Percentiles rank a stretch among this genome's conserved stretches.
Conservation (phyloP, 225 moss, liverwort and hornwort genomes). For the Takakia lepidozioides region DNA sequence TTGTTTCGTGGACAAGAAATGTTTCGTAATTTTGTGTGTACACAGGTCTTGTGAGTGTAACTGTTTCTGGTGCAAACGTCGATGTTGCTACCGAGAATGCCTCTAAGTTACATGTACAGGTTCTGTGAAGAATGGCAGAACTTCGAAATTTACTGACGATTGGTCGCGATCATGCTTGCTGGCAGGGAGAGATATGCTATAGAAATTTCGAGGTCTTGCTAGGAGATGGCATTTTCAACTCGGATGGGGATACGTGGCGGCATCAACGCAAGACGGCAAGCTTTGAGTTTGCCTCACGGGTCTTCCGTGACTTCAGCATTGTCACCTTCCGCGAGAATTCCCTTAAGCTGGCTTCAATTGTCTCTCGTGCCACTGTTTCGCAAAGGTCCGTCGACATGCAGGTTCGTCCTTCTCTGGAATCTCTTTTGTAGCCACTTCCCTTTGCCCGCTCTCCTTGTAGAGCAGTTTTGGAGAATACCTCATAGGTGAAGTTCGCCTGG, state of each 20-base stretch:
- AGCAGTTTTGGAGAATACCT: background rate
- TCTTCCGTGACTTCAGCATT: constrained; percentile 46
- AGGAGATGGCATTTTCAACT: constrained; percentile 53
- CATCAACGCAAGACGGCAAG: constrained; percentile 51
- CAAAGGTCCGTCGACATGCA: constrained; percentile 33
- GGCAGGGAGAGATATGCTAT: constrained; percentile 38
- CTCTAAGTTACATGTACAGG: too few species aligned
- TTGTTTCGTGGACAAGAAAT: too few species aligned
- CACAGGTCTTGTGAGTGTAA: too few species aligned
- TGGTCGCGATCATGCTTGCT: too few species aligned
- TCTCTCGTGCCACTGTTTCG: constrained; percentile 10
- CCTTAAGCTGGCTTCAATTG: constrained; percentile 31
- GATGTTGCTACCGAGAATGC: too few species aligned
- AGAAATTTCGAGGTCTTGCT: constrained; percentile 31
- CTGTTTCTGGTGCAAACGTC: too few species aligned
- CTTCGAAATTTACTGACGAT: too few species aligned
- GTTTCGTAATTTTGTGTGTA: too few species aligned
- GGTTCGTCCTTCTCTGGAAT: constrained; percentile 5
- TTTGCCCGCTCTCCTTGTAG: background rate
- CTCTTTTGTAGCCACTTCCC: background rate
- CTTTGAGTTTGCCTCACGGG: constrained; percentile 47
- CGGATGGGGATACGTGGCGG: constrained; percentile 47
- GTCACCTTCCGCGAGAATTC: constrained; percentile 32
- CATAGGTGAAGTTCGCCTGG: background rate
- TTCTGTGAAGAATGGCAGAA: too few species aligned